Evolutionary conservation across 148 eudicot species (phyloP).

Genomic region (Pouteria glomerata): DNA sequence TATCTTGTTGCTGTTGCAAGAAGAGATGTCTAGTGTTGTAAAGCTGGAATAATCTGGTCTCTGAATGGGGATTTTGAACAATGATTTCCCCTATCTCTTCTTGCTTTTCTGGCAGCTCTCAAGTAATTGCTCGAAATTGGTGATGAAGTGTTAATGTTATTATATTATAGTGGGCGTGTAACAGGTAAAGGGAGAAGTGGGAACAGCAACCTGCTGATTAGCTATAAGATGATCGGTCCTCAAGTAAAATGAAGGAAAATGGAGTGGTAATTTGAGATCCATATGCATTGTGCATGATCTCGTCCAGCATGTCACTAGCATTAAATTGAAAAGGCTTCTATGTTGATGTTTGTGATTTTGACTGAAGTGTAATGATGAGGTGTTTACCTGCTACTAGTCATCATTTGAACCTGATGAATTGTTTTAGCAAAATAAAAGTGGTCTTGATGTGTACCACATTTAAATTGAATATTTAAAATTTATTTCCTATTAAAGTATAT

Average conservation of each 20-base stretch:
- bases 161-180: not conserved
- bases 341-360: not conserved
- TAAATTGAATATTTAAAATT: not conserved
- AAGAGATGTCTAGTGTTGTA: not conserved
- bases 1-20: not conserved
- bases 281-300: not conserved
- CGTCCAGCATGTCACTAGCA: not conserved
- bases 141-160: not conserved
- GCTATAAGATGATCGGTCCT: not conserved
- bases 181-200: not conserved
- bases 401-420: not conserved
- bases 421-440: too few relatives aligned
- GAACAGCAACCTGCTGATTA: too few relatives aligned
- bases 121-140: not conserved
- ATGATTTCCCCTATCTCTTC: not conserved
- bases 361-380: not conserved
- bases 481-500: not conserved
- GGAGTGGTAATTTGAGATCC: not conserved
- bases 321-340: not conserved
- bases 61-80: not conserved
- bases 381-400: conserved; percentile 4
- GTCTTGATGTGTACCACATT: too few relatives aligned
- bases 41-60: not conserved
- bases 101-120: not conserved
- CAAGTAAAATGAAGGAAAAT: not conserved